Evolutionary conservation across 805 yeast species (phyloP), one percentile per base, ranked within the genome.

Genomic region (Candida corydali): DNA sequence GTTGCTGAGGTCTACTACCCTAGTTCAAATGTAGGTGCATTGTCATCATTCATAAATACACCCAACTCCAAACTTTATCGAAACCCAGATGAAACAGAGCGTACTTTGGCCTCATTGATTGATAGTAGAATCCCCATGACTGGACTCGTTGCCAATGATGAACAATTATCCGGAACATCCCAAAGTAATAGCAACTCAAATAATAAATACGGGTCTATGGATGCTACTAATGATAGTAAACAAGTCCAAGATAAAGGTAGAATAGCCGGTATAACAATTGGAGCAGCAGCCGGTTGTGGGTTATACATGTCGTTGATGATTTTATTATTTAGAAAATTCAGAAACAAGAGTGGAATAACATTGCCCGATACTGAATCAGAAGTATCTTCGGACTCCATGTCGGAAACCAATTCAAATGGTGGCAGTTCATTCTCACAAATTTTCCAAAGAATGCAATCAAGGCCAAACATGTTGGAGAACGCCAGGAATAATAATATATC

Each of bases 1-100:
- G 85, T 89, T 42, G 98, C 97, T 5, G 83, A 83, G 55, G 82
- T 86, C 38, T 87, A 84, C 55, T 82, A 87, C 64, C 95, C 95
- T 16, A 55, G 62, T 8, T 55, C 59, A 9, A 60, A 71, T 20
- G 71, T 85, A 12, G 48, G 56, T 1, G 54, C 63, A 0, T 66
- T 91, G 44, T 75, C 75, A 40, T 59, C 59, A 12, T 57, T 69
- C 26, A 57, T 91, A 29, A 60, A 65, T 34, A 61, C 78, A 39
- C 45, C 69, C 0, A 48, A 64, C n/a, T 85, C 95, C 3, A 40
- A 49, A 17, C 55, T 93, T 33, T 91, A 83, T 61, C 46, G 65
- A 36, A 78, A 80, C 54, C 71, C 80, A 14, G 75, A 73, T 47
- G 49, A 70, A 1, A 72, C 86, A 5, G 74, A 76, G 39, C 52